phyloP scores from a whole-genome alignment of 495 filamentous ascomycete species.

The Pseudevernia furfuracea region DNA sequence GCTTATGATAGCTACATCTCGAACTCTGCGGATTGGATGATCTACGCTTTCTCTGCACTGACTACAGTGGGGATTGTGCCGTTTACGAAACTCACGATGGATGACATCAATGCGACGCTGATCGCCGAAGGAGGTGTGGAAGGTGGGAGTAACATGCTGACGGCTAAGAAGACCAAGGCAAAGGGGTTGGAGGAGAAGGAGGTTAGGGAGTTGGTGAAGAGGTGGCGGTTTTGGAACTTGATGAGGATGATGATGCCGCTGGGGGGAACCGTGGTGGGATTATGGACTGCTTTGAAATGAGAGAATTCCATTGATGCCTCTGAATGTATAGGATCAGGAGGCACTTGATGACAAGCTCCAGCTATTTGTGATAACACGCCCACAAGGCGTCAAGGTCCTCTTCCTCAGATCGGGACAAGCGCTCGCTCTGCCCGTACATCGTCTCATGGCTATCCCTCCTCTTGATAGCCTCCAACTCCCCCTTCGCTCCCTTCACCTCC shows the following conservation, averaged over 20 bases:
- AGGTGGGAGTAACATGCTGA: background rate
- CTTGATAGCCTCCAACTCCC: background rate
- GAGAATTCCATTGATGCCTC: background rate
- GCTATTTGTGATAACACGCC: background rate
- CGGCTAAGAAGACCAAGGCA: background rate
- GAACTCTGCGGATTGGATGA: background rate
- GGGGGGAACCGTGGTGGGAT: background rate
- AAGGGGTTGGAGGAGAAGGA: background rate
- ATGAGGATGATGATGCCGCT: background rate
- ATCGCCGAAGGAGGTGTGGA: background rate
- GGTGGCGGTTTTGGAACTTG: background rate
- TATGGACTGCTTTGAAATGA: constrained; percentile 1
- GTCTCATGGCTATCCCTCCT: background rate
- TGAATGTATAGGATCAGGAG: background rate
- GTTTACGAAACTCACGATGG: background rate
- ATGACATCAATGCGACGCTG: background rate
- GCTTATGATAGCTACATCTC: background rate
- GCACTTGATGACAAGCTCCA: background rate
- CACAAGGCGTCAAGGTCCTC: background rate
- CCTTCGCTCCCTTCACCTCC: background rate
- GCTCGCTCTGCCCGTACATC: background rate
- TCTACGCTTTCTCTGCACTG: background rate
- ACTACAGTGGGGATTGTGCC: background rate
- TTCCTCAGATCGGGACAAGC: background rate
- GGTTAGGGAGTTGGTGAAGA: background rate